Evolutionary conservation across 1,284 basidiomycete genomes (phyloP).

Genomic region (Prillingera fragicola): DNA sequence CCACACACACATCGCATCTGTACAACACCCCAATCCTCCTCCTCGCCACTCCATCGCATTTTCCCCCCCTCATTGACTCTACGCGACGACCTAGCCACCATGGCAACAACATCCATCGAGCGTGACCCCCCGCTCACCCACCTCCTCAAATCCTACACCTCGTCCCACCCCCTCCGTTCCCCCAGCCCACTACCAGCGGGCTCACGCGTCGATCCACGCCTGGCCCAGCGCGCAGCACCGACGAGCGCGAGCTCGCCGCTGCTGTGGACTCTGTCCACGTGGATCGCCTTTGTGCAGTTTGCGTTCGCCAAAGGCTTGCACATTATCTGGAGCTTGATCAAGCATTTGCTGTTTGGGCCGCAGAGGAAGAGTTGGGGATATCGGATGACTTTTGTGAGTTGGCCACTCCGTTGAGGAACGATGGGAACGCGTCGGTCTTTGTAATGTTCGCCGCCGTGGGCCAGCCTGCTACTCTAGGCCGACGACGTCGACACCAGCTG

Average conservation of each 20-base stretch:
- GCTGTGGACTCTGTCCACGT: slow-evolving; percentile 38
- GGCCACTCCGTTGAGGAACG: background rate
- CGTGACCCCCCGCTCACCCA: slow-evolving; percentile 21
- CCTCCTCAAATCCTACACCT: slow-evolving; percentile 35
- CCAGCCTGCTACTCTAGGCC: too few species aligned
- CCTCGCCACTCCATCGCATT: background rate
- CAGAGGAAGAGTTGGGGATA: slow-evolving; percentile 48
- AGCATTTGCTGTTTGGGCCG: slow-evolving; percentile 40
- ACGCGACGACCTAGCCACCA: background rate
- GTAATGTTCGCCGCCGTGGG: too few species aligned
- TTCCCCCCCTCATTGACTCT: background rate
- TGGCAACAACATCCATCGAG: slow-evolving; percentile 9
- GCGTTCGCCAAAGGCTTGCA: slow-evolving; percentile 39
- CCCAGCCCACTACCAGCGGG: slow-evolving; percentile 43
- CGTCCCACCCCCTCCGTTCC: slow-evolving; percentile 40
- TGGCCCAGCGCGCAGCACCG: slow-evolving; percentile 34
- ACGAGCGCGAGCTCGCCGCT: slow-evolving; percentile 31
- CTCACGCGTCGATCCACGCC: slow-evolving; percentile 39
- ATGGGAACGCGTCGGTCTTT: too few species aligned
- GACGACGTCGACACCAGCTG: too few species aligned
- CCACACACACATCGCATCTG: background rate
- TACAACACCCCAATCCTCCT: too few species aligned
- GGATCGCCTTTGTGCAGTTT: slow-evolving; percentile 41
- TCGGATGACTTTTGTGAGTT: slow-evolving; percentile 44
- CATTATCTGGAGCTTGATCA: slow-evolving; percentile 37